Percentiles rank a stretch among this genome's conserved stretches.
These are phyloP conservation scores for Entonaema liquescens DNA, from an alignment of 495 filamentous ascomycete species.

Conservation along the genomic window DNA sequence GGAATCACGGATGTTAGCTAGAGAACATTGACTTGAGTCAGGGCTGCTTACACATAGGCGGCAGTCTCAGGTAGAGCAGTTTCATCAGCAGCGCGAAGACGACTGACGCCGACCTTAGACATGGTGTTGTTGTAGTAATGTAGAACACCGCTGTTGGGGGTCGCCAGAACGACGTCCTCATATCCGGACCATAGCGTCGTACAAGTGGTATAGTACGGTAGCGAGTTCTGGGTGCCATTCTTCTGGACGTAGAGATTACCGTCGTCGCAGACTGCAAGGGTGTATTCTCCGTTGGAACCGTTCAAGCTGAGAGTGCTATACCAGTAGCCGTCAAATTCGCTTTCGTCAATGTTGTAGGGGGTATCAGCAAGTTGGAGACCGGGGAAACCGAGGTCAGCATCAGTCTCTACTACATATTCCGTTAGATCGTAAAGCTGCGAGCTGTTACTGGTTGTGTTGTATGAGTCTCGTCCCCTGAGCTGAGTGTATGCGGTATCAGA, in stretches of 20 bases:
- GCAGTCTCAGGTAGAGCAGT: conserved; percentile 2
- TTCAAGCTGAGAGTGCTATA: conserved; percentile 19
- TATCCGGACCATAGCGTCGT: conserved; percentile 30
- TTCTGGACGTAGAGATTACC: conserved; percentile 36
- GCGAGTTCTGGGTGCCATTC: conserved; percentile 15
- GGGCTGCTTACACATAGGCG: conserved; percentile 8
- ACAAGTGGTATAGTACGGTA: conserved; percentile 23
- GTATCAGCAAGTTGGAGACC: conserved; percentile 9
- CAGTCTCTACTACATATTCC: conserved; percentile 3
- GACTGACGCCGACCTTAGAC: conserved; percentile 28
- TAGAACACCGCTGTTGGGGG: conserved; percentile 17
- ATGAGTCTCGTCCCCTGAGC: not conserved
- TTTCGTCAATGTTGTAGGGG: conserved; percentile 16
- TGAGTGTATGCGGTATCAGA: conserved; percentile 2
- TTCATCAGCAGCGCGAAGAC: conserved; percentile 24
- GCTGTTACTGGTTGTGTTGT: conserved; percentile 7
- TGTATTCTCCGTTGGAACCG: conserved; percentile 16
- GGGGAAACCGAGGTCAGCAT: conserved; percentile 5
- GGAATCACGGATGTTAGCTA: conserved; percentile 1
- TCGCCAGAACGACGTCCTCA: conserved; percentile 16
- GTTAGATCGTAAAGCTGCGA: conserved; percentile 10
- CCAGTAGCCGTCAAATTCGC: conserved; percentile 25
- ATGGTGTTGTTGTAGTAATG: conserved; percentile 41
- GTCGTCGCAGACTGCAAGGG: conserved; percentile 29
- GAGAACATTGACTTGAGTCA: not conserved